A percentile compares a stretch with the other conserved stretches of the same genome.
Conservation (phyloP, 176 grass and related monocot species). For the Oryza coarctata region DNA sequence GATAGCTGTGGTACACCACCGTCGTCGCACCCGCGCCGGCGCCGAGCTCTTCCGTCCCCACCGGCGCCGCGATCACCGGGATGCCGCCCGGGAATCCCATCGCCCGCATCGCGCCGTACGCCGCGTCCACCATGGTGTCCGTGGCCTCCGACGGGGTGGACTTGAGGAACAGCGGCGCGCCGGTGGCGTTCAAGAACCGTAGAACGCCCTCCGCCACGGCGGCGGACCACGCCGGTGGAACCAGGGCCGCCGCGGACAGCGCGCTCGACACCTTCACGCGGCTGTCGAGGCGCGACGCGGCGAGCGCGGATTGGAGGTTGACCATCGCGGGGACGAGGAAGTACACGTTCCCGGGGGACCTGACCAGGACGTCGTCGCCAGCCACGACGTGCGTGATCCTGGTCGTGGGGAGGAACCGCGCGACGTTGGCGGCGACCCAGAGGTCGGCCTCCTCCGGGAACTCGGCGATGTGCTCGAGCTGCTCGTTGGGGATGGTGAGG, state of each 20-base stretch:
- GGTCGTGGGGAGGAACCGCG: conserved; percentile 31
- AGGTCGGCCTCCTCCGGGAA: conserved; percentile 44
- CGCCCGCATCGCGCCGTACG: conserved; percentile 34
- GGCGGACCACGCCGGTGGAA: conserved; percentile 6
- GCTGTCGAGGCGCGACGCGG: conserved; percentile 22
- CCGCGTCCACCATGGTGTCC: conserved; percentile 22
- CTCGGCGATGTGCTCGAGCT: conserved; percentile 42
- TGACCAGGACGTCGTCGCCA: not conserved
- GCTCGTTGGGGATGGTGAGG: conserved; percentile 38
- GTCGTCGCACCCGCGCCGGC: not conserved
- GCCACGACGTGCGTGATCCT: conserved; percentile 42
- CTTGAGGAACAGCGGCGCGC: conserved; percentile 47
- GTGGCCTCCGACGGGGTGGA: not conserved
- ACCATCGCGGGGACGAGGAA: conserved; percentile 44
- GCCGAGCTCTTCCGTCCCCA: not conserved
- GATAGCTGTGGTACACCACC: conserved; percentile 29
- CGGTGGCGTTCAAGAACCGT: conserved; percentile 20
- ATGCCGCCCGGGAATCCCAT: conserved; percentile 20
- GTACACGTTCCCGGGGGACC: not conserved
- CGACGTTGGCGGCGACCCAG: conserved; percentile 40
- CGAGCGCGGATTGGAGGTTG: conserved; percentile 42
- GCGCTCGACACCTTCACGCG: conserved; percentile 40
- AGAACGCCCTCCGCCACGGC: not conserved
- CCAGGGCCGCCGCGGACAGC: not conserved
- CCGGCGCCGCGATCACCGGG: conserved; percentile 26